These are phyloP conservation scores for Wickerhamomyces bovis DNA, from an alignment of 805 yeast genomes.

Conservation along the genomic window DNA sequence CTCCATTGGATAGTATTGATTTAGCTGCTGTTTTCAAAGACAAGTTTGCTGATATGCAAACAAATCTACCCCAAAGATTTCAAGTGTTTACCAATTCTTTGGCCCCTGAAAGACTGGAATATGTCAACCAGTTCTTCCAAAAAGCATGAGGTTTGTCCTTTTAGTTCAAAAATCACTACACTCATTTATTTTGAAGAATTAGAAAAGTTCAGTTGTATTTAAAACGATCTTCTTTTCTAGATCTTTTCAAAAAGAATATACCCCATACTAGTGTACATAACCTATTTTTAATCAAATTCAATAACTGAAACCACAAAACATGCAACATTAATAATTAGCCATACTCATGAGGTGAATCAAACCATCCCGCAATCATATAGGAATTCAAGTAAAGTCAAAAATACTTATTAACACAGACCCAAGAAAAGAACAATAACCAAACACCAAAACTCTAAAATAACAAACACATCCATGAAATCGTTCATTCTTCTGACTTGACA, in stretches of 20 bases:
- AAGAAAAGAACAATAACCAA: background rate
- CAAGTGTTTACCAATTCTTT: slow-evolving; percentile 25
- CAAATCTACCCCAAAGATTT: slow-evolving; percentile 41
- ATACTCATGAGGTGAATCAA: background rate
- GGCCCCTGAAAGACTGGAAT: slow-evolving; percentile 21
- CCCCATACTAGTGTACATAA: background rate
- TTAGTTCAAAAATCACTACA: background rate
- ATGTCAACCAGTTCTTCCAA: slow-evolving; percentile 1
- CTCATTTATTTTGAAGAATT: background rate
- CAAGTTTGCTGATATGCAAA: slow-evolving; percentile 44
- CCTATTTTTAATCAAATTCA: background rate
- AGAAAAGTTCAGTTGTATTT: background rate
- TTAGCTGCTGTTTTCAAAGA: slow-evolving; percentile 59
- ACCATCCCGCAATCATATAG: background rate
- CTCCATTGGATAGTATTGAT: slow-evolving; percentile 74
- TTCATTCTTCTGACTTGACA: slow-evolving; percentile 5
- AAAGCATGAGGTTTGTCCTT: background rate
- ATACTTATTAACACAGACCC: background rate
- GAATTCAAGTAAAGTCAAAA: background rate
- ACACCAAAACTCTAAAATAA: background rate
- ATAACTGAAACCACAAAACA: background rate
- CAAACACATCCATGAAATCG: background rate
- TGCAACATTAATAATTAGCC: background rate
- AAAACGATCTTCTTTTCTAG: background rate
- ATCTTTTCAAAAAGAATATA: too few relatives aligned